Evolutionary conservation across 2,329 filamentous ascomycete species (phyloP), one percentile per base, ranked within the genome.

Genomic region (Onygenales sp.): DNA sequence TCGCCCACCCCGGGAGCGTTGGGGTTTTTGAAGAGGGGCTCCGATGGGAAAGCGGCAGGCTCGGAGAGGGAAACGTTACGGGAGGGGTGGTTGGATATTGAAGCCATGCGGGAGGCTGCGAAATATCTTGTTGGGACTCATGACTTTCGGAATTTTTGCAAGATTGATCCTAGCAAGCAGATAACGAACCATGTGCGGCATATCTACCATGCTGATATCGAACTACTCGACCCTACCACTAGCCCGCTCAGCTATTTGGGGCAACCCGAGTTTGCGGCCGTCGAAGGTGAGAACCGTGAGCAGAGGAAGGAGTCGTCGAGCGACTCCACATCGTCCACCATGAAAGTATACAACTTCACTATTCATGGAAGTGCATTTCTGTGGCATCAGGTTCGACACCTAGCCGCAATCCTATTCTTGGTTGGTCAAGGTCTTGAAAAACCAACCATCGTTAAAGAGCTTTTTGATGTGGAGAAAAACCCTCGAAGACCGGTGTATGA

Each of bases 61-160:
- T 58, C 60, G 11, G 63, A 67, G 27, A 63, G 4, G 37, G 5
- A 17, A n/a, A 9, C 14, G 17, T 13, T 65, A 37, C 80, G 79
- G 64, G 79, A 85, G 58, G 91, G 90, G 36, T 93, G 86, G 83
- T 80, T 98, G 6, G 85, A 97, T 70, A 87, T 97, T 53, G 84
- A 83, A 0, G 85, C 85, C 37, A 98, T 98, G 93, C 80, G 83
- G 14, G 72, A 83, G 62, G 93, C 88, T 0, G 93, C 92, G 27
- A 85, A 82, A 65, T 76, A 83, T 49, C 92, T 88, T 60, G 82
- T 90, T 61, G 93, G 93, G 5, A 70, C 84, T 50, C 88, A 97
- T 70, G 93, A 98, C 73, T 98, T 97, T 73, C 83, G 93, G 56
- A 98, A 98, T 70, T 87, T 97, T 66, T 97, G 93, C 79, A 95